phyloP scores from a whole-genome alignment of 163 green algal genomes.

The Coccomyxa subellipsoidea region DNA sequence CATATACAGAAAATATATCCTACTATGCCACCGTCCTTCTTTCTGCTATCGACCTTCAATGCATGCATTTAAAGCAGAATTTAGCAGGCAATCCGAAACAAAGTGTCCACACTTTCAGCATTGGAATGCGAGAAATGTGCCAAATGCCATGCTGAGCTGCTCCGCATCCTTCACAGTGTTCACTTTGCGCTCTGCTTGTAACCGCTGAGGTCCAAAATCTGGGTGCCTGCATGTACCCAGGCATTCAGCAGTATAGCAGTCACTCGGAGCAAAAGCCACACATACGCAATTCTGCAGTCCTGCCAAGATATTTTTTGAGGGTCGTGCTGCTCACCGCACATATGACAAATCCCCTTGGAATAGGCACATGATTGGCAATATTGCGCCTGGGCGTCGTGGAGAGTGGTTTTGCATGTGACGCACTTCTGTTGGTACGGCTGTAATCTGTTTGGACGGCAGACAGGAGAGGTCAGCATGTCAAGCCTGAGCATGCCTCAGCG shows the following conservation, averaged over 20 bases:
- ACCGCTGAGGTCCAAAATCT: conserved; percentile 52
- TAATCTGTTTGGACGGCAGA: conserved; percentile 12
- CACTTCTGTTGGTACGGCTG: conserved; percentile 45
- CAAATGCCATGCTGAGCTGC: no score
- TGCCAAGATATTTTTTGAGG: neutral
- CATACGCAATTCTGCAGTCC: neutral
- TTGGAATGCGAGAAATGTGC: no score
- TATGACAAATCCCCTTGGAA: conserved; percentile 60
- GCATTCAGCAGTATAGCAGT: neutral
- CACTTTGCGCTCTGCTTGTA: conserved; percentile 56
- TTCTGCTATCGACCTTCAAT: no score
- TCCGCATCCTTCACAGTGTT: no score
- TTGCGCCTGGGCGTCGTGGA: conserved; percentile 52
- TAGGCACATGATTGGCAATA: conserved; percentile 74
- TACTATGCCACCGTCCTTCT: no score
- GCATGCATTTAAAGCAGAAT: no score
- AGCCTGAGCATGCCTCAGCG: no score
- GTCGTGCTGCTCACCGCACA: conserved; percentile 57
- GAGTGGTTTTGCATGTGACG: conserved; percentile 57
- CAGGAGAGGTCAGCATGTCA: neutral
- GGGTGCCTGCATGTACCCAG: neutral
- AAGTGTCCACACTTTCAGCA: neutral
- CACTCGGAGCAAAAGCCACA: neutral
- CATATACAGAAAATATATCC: no score
- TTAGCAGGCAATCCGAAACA: no score